Evolutionary conservation across 1,284 basidiomycete species (phyloP), one percentile per base, ranked within the genome.

Genomic region (Porodaedalea pini): DNA sequence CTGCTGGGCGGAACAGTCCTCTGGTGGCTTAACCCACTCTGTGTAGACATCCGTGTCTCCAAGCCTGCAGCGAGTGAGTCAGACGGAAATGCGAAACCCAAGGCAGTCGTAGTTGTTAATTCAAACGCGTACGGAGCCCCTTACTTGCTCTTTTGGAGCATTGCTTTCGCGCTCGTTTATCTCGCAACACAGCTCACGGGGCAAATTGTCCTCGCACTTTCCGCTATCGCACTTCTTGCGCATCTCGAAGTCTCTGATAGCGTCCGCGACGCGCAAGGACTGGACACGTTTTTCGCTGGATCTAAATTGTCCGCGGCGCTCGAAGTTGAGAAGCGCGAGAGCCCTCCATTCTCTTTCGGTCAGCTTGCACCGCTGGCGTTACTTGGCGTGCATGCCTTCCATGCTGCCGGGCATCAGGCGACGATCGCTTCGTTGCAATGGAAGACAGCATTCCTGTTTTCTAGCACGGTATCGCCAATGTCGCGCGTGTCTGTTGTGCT

Each of bases 361-460:
- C 90, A 94, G 61, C 71, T 89, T 29, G 76, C 84, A 1, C 85
- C 87, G 0, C 68, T 96, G 17, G 86, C 88, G 1, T 78, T 96
- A 4, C 77, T 94, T n/a, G 86, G 83, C 0, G 69, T 88, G 47
- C 78, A 91, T 55, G 71, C 81, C 6, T 98, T 96, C 79, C 93
- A 91, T 69, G 76, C 82, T 0, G 97, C 95, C 0, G 96, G 96
- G 1, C 96, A 99, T 68, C 94, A 98, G 71, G 81, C 94, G 0
- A 89, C 89, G 0, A 79, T 99, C 41, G 81, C 92, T 0, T 88
- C 91, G 6, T 86, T 99, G 56, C 95, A 99, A 67, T 99, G 97
- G 97, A 96, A 98, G 69, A 73, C 88, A 0, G 95, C 92, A 0
- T 99, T 98, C 71, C 63, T 94, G 66, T 66, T 94, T 71, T 80